Base-by-base conservation (phyloP, 2,329 filamentous ascomycete species). In the Aspergillus sp. region DNA sequence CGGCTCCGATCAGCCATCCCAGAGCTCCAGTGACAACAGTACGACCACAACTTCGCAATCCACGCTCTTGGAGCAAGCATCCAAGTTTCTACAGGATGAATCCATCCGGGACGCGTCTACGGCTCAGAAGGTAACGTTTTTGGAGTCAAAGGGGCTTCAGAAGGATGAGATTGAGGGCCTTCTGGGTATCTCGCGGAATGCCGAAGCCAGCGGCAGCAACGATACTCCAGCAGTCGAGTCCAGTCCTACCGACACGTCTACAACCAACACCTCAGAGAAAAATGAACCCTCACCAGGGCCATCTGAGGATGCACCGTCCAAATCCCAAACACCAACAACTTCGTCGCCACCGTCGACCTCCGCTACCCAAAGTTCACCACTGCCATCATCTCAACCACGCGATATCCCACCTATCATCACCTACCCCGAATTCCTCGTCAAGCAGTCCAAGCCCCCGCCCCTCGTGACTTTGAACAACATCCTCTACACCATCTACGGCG, bases 91-190 rank as follows among this genome's bases (percentile, higher is more conserved):
- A 3, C 73, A 86, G 43, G 84, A 94, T 50, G 81, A 86, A 5
- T 74, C 76, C 19, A 86, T 95, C 48, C 80, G 78, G 48, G 72
- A 83, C 65, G 81, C 84, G 32, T 74, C 84, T 0, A 74, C 76
- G 40, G 83, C 87, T 47, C 83, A 81, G 66, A 94, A 94, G 70
- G 73, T 78, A 19, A 77, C 79, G 5, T 95, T 95, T 56, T 71
- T 96, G 1, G 77, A 82, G 59, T 80, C 79, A 43, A 96, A 96
- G 64, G 87, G 87, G 3, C 71, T 95, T 5, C 70, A 69, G 3
- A 70, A 77, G 4, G 73, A 76, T 30, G 81, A 91, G 51, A 87
- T 94, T 50, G 72, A 86, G 54, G 71, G 73, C 43, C 72, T 94
- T 5, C 68, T 95, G 52, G 72, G 64, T 29, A 51, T 65, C 41